Percentiles rank a stretch among this genome's conserved stretches.
These are phyloP conservation scores for Groenewaldozyma salmanticensis DNA, from an alignment of 805 yeast species.

Conservation along the genomic window DNA sequence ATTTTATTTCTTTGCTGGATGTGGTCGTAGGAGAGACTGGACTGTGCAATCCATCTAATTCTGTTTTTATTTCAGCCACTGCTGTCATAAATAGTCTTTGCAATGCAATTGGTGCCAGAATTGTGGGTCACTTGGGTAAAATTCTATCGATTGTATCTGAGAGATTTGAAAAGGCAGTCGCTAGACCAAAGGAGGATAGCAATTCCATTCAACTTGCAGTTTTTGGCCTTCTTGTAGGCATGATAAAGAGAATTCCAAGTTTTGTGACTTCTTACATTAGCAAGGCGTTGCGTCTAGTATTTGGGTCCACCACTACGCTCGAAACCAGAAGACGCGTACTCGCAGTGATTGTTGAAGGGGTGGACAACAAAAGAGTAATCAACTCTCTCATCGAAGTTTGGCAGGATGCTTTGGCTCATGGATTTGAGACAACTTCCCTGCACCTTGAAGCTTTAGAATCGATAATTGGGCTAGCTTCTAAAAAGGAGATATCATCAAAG, in stretches of 20 bases:
- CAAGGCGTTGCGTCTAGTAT: constrained; percentile 47
- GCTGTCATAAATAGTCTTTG: constrained; percentile 62
- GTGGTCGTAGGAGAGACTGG: constrained; percentile 45
- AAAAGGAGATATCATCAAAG: constrained; percentile 64
- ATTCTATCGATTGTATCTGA: constrained; percentile 66
- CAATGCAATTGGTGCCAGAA: constrained; percentile 71
- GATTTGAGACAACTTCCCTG: constrained; percentile 47
- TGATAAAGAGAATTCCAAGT: constrained; percentile 76
- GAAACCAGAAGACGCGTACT: constrained; percentile 40
- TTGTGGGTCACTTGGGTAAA: constrained; percentile 76
- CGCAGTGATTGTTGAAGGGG: constrained; percentile 53
- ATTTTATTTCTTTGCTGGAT: constrained; percentile 39
- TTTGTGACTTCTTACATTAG: constrained; percentile 64
- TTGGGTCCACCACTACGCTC: constrained; percentile 32
- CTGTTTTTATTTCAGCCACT: constrained; percentile 62
- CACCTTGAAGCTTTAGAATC: constrained; percentile 58
- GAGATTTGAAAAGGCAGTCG: constrained; percentile 40
- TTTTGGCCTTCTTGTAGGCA: constrained; percentile 59
- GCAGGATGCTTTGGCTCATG: constrained; percentile 30
- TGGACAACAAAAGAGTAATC: constrained; percentile 57
- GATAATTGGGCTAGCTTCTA: constrained; percentile 56
- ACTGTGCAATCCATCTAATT: constrained; percentile 44
- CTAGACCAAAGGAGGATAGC: constrained; percentile 19
- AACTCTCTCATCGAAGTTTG: constrained; percentile 56
- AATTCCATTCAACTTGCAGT: constrained; percentile 57